Evolutionary conservation across 768 basidiomycete species (phyloP).

Genomic region (Hypsizygus marmoreus): DNA sequence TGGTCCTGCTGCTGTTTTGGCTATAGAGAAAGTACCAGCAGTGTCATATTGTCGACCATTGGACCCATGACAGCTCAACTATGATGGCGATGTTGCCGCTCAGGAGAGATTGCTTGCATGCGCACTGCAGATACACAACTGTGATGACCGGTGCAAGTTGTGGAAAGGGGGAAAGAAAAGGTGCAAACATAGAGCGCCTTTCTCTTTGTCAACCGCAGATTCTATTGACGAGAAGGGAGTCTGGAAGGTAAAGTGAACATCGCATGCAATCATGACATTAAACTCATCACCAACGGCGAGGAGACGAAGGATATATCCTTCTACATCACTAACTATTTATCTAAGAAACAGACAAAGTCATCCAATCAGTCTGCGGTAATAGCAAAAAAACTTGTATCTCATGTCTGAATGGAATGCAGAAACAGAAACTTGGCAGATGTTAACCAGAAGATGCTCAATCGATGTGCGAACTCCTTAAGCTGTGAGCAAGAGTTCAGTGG

Average conservation of each 20-base stretch:
- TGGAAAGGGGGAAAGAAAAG: conserved; percentile 11
- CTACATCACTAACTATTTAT: conserved; percentile 41
- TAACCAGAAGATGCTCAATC: conserved; percentile 31
- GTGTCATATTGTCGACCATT: too few relatives aligned
- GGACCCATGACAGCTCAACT: conserved; percentile 26
- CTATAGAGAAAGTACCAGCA: too few relatives aligned
- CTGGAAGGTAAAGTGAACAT: conserved; percentile 25
- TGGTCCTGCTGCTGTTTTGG: too few relatives aligned
- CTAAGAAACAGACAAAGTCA: conserved; percentile 39
- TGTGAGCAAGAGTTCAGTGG: conserved; percentile 38
- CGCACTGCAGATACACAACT: too few relatives aligned
- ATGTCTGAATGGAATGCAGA: conserved; percentile 21
- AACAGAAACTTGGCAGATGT: conserved; percentile 8
- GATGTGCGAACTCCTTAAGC: conserved; percentile 33
- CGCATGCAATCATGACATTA: conserved; percentile 39
- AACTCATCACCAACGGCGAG: conserved; percentile 33
- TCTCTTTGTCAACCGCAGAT: conserved; percentile 13
- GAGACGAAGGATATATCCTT: conserved; percentile 35
- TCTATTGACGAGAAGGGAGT: conserved; percentile 27
- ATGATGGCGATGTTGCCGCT: neutral
- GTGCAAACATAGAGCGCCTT: conserved; percentile 40
- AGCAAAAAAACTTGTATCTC: conserved; percentile 28
- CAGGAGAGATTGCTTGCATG: conserved; percentile 22
- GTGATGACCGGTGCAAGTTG: conserved; percentile 33
- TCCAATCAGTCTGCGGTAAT: conserved; percentile 41